Evolutionary conservation across 1,284 basidiomycete genomes (phyloP).

Genomic region (Papiliotrema nemorosa): DNA sequence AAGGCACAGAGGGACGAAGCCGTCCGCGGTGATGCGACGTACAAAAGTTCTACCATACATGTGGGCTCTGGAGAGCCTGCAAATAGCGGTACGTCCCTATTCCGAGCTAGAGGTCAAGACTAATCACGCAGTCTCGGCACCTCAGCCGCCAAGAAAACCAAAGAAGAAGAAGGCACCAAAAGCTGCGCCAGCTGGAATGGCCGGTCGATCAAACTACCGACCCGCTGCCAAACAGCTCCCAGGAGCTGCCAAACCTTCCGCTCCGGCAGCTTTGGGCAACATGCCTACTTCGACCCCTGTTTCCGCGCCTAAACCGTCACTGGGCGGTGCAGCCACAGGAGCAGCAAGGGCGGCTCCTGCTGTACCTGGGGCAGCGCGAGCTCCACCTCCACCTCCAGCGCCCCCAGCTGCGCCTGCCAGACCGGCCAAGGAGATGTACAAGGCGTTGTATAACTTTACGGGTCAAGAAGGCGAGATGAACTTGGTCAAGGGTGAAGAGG

Average conservation of each 20-base stretch:
- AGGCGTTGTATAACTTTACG: conserved; percentile 81
- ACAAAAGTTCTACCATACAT: conserved; percentile 90
- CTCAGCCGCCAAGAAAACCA: conserved; percentile 81
- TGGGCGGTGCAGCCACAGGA: too few relatives aligned
- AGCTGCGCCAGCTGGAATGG: conserved; percentile 34
- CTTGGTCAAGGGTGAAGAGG: conserved; percentile 82
- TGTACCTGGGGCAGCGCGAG: conserved; percentile 9
- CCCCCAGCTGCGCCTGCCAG: conserved; percentile 58
- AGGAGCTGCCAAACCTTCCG: conserved; percentile 46
- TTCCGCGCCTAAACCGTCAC: conserved; percentile 20
- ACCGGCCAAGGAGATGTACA: conserved; percentile 71
- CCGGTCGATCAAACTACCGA: conserved; percentile 30
- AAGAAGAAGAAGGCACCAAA: conserved; percentile 44
- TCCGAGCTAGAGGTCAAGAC: neutral
- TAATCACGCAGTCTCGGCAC: conserved; percentile 58
- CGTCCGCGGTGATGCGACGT: conserved; percentile 73
- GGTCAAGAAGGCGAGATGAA: conserved; percentile 90
- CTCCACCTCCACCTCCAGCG: conserved; percentile 60
- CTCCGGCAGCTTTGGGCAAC: conserved; percentile 36
- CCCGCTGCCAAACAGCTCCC: conserved; percentile 44
- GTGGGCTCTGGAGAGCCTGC: conserved; percentile 85
- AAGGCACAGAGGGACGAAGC: conserved; percentile 88
- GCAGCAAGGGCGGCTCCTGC: conserved; percentile 18
- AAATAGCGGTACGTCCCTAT: conserved; percentile 54
- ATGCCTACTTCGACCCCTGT: conserved; percentile 22